Conservation (phyloP, 106 monocot species). For the Dactylorhiza incarnata region DNA sequence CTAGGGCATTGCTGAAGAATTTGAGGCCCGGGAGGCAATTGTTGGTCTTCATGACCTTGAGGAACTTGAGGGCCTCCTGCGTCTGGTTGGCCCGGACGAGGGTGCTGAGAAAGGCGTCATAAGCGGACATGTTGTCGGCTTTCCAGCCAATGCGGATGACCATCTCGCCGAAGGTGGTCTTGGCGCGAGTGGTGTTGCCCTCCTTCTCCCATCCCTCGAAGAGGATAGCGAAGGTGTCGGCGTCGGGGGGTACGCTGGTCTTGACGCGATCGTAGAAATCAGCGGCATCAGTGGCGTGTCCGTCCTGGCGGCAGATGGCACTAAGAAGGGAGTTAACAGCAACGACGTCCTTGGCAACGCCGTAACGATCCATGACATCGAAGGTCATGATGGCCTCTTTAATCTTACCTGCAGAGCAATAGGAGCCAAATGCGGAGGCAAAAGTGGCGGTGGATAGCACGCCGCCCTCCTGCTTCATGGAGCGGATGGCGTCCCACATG, state of each 20-base stretch:
- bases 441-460: slow-evolving; percentile 55
- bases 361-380: slow-evolving; percentile 84
- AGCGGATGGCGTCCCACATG: slow-evolving; percentile 84
- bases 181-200: slow-evolving; percentile 37
- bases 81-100: slow-evolving; percentile 34
- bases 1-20: slow-evolving; percentile 52
- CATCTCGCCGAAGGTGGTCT: slow-evolving; percentile 77
- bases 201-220: slow-evolving; percentile 74
- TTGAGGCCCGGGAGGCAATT: slow-evolving; percentile 59
- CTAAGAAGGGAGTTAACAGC: slow-evolving; percentile 63
- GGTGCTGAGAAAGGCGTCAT: slow-evolving; percentile 61
- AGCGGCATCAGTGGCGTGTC: slow-evolving; percentile 40
- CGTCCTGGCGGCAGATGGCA: slow-evolving; percentile 35
- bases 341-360: slow-evolving; percentile 33
- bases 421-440: slow-evolving; percentile 53
- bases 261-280: slow-evolving; percentile 50
- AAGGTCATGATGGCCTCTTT: slow-evolving; percentile 72
- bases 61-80: slow-evolving; percentile 56
- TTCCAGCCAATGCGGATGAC: slow-evolving; percentile 61
- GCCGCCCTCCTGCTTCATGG: slow-evolving; percentile 44
- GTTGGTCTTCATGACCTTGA: slow-evolving; percentile 62
- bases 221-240: slow-evolving; percentile 62
- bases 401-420: slow-evolving; percentile 46
- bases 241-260: slow-evolving; percentile 36
- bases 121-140: slow-evolving; percentile 35